A percentile compares a stretch with the other conserved stretches of the same genome.
Evolutionary conservation across 2,329 filamentous ascomycete genomes (phyloP).

Genomic region (Magnaporthiopsis poae): DNA sequence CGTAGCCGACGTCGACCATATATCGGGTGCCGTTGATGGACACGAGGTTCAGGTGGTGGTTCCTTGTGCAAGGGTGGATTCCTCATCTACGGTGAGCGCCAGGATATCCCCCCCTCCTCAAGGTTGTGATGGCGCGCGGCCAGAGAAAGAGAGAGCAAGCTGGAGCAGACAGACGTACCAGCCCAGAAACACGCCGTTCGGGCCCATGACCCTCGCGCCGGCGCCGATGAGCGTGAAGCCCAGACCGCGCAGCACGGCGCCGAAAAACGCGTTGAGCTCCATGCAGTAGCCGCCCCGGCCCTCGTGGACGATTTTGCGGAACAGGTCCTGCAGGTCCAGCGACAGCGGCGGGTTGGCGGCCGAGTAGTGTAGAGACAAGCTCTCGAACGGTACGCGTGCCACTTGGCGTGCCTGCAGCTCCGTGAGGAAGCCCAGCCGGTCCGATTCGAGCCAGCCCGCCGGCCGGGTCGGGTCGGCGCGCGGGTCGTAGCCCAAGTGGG

Average conservation of each 20-base stretch:
- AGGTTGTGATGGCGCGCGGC: not conserved
- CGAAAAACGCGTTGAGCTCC: slow-evolving; percentile 36
- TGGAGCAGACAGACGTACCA: slow-evolving; percentile 16
- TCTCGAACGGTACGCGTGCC: slow-evolving; percentile 44
- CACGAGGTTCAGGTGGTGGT: slow-evolving; percentile 52
- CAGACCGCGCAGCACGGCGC: slow-evolving; percentile 35
- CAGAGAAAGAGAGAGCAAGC: not conserved
- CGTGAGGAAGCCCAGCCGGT: slow-evolving; percentile 20
- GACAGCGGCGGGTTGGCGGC: slow-evolving; percentile 16
- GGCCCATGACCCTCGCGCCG: slow-evolving; percentile 5
- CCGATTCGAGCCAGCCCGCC: not conserved
- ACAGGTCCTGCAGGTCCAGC: slow-evolving; percentile 21
- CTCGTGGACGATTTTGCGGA: slow-evolving; percentile 28
- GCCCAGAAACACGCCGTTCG: slow-evolving; percentile 15
- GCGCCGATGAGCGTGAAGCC: slow-evolving; percentile 38
- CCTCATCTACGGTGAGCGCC: not conserved
- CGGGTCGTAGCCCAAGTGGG: slow-evolving; percentile 2
- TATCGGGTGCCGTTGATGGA: slow-evolving; percentile 37
- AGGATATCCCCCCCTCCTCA: not conserved
- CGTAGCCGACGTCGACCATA: slow-evolving; percentile 52
- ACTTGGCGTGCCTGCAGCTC: slow-evolving; percentile 32
- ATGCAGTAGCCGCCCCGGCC: slow-evolving; percentile 45
- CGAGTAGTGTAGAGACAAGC: slow-evolving; percentile 41
- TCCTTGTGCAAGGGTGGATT: slow-evolving; percentile 28
- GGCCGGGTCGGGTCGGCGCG: not conserved